These are phyloP conservation scores for Zychaea mexicana DNA, from an alignment of 371 early-diverging fungal genomes.

Conservation along the genomic window DNA sequence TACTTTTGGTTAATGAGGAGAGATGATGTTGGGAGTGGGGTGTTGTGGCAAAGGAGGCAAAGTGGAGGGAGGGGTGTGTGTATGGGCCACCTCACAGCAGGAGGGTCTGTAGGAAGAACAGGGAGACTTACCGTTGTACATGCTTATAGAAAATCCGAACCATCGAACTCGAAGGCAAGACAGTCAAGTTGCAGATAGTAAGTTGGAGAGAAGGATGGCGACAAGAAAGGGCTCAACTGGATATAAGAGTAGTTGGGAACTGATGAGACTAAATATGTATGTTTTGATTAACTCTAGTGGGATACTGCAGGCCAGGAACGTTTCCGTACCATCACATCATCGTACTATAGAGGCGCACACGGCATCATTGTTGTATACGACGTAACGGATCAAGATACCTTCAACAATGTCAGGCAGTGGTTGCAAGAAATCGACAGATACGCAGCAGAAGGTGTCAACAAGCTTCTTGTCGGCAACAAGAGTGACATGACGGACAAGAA, in stretches of 20 bases:
- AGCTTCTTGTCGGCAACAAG: constrained; percentile 99
- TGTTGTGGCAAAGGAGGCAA: not conserved
- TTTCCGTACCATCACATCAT: constrained; percentile 98
- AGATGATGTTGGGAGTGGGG: not conserved
- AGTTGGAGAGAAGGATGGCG: constrained; percentile 13
- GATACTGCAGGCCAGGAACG: constrained; percentile 99
- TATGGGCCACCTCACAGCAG: not conserved
- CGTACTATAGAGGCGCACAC: constrained; percentile 99
- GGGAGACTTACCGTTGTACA: not conserved
- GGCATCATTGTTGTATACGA: constrained; percentile 99
- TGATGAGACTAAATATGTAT: not conserved
- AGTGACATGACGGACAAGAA: constrained; percentile 93
- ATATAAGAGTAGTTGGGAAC: too few relatives aligned
- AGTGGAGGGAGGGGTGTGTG: not conserved
- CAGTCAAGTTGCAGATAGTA: constrained; percentile 98
- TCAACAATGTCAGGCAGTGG: constrained; percentile 94
- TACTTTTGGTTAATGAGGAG: not conserved
- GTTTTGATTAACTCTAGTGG: too few relatives aligned
- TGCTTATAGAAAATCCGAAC: constrained; percentile 95
- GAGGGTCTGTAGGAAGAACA: too few relatives aligned
- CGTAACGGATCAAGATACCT: constrained; percentile 95
- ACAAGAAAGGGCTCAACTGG: not conserved
- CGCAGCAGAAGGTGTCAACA: constrained; percentile 79
- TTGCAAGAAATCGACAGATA: constrained; percentile 92
- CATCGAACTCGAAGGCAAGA: constrained; percentile 96